Evolutionary conservation across 225 moss, liverwort and hornwort species (phyloP), one percentile per base, ranked within the genome.

Genomic region (Pleurozium schreberi): DNA sequence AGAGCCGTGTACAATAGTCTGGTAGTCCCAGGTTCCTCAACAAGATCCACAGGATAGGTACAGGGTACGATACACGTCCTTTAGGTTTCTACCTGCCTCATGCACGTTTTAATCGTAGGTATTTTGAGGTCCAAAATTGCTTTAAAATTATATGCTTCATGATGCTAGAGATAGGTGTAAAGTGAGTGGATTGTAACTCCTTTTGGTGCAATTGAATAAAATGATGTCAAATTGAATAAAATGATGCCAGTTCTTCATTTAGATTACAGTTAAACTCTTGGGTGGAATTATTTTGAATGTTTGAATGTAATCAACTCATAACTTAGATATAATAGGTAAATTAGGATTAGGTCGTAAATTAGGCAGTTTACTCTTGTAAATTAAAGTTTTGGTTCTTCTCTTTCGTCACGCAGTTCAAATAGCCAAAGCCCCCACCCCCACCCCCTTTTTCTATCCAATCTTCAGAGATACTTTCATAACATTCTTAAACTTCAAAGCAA

Each of bases 401-500:
- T 16, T 27, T 0, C 5, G 9, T 42, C 8, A 42, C 42, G 15
- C 42, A 9, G 5, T 70, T 70, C n/a, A n/a, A n/a, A n/a, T n/a
- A n/a, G n/a, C n/a, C n/a, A n/a, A n/a, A n/a, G n/a, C n/a, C n/a
- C n/a, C n/a, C n/a, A n/a, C n/a, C n/a, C n/a, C n/a, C n/a, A n/a
- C n/a, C n/a, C n/a, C n/a, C n/a, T n/a, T n/a, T n/a, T n/a, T n/a
- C n/a, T n/a, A 5, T 70, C 14, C 22, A 42, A 13, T 69, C 12
- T 40, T 6, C 0, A 19, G 1, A 5, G 12, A 4, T 4, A 68
- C 4, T n/a, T 68, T 0, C 2, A 0, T 42, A 69, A 14, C 25
- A n/a, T n/a, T n/a, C n/a, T n/a, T n/a, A n/a, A n/a, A n/a, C n/a
- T n/a, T n/a, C n/a, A n/a, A n/a, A n/a, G n/a, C n/a, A n/a, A n/a